These are phyloP conservation scores for Closterium sp. DNA, from an alignment of 139 green algal genomes.

Conservation along the genomic window DNA sequence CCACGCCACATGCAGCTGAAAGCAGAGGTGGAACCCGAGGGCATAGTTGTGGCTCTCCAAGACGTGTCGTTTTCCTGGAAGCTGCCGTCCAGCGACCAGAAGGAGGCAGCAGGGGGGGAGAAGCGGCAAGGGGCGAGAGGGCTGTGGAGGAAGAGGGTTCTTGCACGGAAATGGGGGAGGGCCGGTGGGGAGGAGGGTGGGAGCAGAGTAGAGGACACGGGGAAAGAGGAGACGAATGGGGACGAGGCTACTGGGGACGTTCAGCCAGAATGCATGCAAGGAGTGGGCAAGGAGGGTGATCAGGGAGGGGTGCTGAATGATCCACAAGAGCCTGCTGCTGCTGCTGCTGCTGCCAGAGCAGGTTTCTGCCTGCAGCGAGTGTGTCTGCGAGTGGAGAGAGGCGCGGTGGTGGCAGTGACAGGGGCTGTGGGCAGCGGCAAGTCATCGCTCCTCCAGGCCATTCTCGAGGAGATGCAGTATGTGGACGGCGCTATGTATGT, in stretches of 20 bases:
- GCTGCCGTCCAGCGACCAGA: not conserved
- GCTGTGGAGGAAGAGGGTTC: not conserved
- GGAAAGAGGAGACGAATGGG: not conserved
- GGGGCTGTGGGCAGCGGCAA: constrained; percentile 53
- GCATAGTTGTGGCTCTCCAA: not conserved
- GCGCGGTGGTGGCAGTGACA: constrained; percentile 49
- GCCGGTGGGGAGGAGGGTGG: no score
- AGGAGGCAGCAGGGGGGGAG: not conserved
- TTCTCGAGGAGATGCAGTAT: constrained; percentile 48
- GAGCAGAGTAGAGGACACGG: no score
- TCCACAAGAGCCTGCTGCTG: not conserved
- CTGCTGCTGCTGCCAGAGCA: not conserved
- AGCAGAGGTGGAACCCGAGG: not conserved
- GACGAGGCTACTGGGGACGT: not conserved
- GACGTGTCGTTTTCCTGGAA: constrained; percentile 1
- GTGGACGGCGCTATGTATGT: not conserved
- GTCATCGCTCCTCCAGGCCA: constrained; percentile 46
- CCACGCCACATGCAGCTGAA: not conserved
- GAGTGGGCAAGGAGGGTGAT: not conserved
- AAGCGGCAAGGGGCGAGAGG: not conserved
- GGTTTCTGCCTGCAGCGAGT: not conserved
- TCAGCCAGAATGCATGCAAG: not conserved
- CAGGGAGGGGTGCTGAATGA: not conserved
- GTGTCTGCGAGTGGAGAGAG: not conserved
- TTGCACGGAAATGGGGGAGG: not conserved